Evolutionary conservation across 176 grass and related monocot species (phyloP).

Genomic region (Oryza glaberrima): DNA sequence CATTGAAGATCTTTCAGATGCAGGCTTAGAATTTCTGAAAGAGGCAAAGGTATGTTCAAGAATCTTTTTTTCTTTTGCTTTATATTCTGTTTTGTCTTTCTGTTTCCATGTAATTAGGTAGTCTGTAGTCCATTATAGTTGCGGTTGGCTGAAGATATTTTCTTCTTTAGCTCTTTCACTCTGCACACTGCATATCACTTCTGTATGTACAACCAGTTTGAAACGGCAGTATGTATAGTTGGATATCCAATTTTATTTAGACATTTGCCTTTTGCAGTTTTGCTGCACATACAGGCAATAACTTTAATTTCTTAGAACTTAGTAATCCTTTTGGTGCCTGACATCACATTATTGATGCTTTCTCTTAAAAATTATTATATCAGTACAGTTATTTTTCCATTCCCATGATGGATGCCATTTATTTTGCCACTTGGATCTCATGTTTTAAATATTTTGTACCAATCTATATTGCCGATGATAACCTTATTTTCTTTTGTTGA

Average conservation of each 20-base stretch:
- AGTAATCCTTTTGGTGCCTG: background rate
- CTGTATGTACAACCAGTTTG: background rate
- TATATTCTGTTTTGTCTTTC: background rate
- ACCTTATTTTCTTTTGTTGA: background rate
- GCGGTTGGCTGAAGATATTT: background rate
- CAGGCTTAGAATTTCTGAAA: constrained; percentile 57
- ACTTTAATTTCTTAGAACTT: background rate
- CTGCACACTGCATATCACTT: background rate
- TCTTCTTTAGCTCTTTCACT: background rate
- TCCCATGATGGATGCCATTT: background rate
- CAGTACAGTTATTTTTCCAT: background rate
- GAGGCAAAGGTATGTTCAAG: constrained; percentile 64
- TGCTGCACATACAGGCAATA: background rate
- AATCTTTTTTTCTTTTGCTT: too few relatives aligned
- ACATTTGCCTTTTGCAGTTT: background rate
- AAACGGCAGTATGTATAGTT: background rate
- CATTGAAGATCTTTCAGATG: constrained; percentile 55
- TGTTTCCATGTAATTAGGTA: constrained; percentile 7
- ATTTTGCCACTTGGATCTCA: background rate
- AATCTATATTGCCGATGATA: background rate
- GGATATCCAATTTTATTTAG: background rate
- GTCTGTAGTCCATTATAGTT: background rate
- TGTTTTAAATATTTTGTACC: background rate
- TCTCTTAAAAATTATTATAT: background rate
- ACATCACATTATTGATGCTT: background rate